Conservation (phyloP, 2,329 filamentous ascomycete genomes). For the Cladosporium sp. region DNA sequence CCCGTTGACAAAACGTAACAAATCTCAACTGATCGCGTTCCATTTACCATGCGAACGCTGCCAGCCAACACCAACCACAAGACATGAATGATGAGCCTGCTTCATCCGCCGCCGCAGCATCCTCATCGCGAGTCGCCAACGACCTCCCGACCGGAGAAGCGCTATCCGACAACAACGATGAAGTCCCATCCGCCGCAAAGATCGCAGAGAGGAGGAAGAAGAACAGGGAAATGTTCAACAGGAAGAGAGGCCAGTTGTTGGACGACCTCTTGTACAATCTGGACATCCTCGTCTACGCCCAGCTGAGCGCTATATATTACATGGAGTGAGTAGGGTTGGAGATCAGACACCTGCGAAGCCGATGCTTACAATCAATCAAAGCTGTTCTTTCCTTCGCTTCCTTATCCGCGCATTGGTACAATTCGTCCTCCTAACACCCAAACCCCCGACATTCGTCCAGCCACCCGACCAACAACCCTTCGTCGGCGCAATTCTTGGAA, state of each 20-base stretch:
- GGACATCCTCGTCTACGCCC: slow-evolving; percentile 57
- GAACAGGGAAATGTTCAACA: slow-evolving; percentile 33
- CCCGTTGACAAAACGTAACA: no score
- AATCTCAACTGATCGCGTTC: no score
- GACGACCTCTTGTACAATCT: slow-evolving; percentile 54
- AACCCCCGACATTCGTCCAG: slow-evolving; percentile 49
- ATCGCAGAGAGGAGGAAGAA: slow-evolving; percentile 24
- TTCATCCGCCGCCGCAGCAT: slow-evolving; percentile 27
- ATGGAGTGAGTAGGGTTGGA: slow-evolving; percentile 50
- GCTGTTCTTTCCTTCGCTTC: slow-evolving; percentile 57
- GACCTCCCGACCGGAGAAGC: slow-evolving; percentile 11
- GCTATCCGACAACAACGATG: slow-evolving; percentile 10
- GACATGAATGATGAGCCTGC: slow-evolving; percentile 37
- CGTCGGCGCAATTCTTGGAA: slow-evolving; percentile 50
- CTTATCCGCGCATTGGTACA: slow-evolving; percentile 52
- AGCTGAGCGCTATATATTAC: slow-evolving; percentile 60
- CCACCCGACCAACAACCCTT: slow-evolving; percentile 48
- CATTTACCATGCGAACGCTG: slow-evolving; percentile 2
- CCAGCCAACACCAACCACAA: slow-evolving; percentile 16
- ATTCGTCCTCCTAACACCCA: slow-evolving; percentile 56
- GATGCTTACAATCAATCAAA: slow-evolving; percentile 22
- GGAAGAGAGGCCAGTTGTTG: slow-evolving; percentile 45
- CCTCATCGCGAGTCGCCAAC: slow-evolving; percentile 14
- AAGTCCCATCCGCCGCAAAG: slow-evolving; percentile 19
- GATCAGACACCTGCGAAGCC: no score